Conservation (phyloP, 2,329 filamentous ascomycete genomes). For the Coniella lustricola region DNA sequence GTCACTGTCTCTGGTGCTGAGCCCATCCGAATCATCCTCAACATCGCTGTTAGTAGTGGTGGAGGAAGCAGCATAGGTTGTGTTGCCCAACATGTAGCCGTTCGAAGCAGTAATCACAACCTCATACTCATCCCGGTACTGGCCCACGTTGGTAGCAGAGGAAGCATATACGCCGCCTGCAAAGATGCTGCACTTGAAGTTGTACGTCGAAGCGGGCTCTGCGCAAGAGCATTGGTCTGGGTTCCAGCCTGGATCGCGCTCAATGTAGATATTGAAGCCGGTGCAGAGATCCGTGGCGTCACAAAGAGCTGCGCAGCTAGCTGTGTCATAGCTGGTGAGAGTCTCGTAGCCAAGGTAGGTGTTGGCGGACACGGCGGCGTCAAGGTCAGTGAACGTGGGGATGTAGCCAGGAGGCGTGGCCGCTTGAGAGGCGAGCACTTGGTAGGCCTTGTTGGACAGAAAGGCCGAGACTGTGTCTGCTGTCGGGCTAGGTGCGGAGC, state of each 20-base stretch:
- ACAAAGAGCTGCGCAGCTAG: not conserved
- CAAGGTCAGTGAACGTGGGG: not conserved
- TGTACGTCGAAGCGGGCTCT: not conserved
- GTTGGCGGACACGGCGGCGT: not conserved
- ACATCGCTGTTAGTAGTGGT: not conserved
- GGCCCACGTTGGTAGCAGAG: not conserved
- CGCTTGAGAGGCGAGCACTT: not conserved
- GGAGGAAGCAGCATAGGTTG: too few relatives aligned
- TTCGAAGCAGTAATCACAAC: not conserved
- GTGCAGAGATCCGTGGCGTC: not conserved
- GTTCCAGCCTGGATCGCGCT: not conserved
- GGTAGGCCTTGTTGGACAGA: not conserved
- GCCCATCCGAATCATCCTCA: not conserved
- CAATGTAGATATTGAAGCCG: slow-evolving; percentile 1
- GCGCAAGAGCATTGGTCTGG: slow-evolving; percentile 1
- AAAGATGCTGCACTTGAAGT: slow-evolving; percentile 2
- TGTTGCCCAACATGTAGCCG: not conserved
- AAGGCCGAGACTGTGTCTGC: not conserved
- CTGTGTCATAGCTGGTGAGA: not conserved
- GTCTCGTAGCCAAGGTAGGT: slow-evolving; percentile 2
- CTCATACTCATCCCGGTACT: not conserved
- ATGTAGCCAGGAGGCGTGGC: not conserved
- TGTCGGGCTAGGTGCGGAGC: not conserved
- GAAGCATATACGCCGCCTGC: not conserved
- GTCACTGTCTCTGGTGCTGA: not conserved